Evolutionary conservation across 2,329 filamentous ascomycete species (phyloP), one percentile per base, ranked within the genome.

Genomic region (Sporothrix globosa): DNA sequence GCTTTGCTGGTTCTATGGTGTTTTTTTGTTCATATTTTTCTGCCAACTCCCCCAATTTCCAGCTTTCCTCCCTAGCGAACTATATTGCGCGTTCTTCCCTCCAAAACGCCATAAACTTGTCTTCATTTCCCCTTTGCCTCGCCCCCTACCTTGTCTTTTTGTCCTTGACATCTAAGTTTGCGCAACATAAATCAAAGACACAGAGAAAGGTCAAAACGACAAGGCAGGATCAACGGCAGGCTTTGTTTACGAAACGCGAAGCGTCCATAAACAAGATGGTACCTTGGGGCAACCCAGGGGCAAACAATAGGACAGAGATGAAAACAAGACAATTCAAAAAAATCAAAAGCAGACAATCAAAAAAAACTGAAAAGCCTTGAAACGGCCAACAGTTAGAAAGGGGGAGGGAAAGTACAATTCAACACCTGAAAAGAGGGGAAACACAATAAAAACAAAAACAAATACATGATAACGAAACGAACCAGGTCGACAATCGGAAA

Each of bases 101-200:
- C 41, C 71, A 69, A 71, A 71, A 72, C 74, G 73, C 73, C 74
- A 68, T 58, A 53, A 60, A 69, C 27, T 56, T 48, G 48, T 71
- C 65, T 41, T 41, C 53, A 27, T 39, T 30, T 27, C 13, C 24
- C 21, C 52, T 27, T 27, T 54, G 11, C 52, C 24, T 5, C 13
- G 19, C 11, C 19, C 17, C 17, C 48, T 7, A 17, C 21, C 10
- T 53, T 53, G 13, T 21, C n/a, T 21, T 14, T 7, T 27, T 39
- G 17, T 24, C 41, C 39, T 41, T 52, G 56, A 34, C 44, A 41
- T 68, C 65, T 50, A 44, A 50, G 56, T 46, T n/a, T 27, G 14
- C 17, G 52, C 24, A 30, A 52, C 27, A 44, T n/a, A 34, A 46
- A 50, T 30, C 6, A 48, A n/a, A 44, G 41, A 48, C 9, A 46